Evolutionary conservation across 2,329 filamentous ascomycete species (phyloP).

Genomic region (Penicillium sp.): DNA sequence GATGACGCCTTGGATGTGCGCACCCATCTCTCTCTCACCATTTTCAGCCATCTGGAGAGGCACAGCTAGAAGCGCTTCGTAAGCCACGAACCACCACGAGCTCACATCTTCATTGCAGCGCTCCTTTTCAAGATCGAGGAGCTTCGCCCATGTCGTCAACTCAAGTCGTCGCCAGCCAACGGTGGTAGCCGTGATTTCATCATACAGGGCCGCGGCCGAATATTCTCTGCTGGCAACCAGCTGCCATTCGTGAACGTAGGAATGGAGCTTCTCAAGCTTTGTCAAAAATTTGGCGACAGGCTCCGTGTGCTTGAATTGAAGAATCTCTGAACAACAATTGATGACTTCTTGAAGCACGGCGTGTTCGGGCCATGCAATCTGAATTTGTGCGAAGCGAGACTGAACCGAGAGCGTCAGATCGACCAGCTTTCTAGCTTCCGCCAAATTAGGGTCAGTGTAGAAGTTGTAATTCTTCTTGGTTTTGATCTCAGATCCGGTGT

Average conservation of each 20-base stretch:
- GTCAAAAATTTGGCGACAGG: constrained; percentile 81
- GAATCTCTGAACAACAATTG: constrained; percentile 64
- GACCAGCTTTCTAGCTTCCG: constrained; percentile 69
- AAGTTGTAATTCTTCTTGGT: constrained; percentile 65
- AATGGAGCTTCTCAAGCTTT: constrained; percentile 80
- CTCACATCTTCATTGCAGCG: constrained; percentile 72
- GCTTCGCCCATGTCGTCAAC: constrained; percentile 80
- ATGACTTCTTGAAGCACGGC: constrained; percentile 76
- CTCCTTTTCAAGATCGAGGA: constrained; percentile 76
- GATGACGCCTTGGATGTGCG: constrained; percentile 65
- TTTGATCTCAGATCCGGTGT: constrained; percentile 42
- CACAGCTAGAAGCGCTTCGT: constrained; percentile 76
- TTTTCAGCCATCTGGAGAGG: constrained; percentile 61
- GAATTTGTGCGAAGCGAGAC: constrained; percentile 65
- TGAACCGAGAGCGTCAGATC: constrained; percentile 63
- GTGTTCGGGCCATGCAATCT: constrained; percentile 61
- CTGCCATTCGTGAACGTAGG: constrained; percentile 88
- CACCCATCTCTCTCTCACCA: constrained; percentile 53
- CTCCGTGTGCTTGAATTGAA: constrained; percentile 70
- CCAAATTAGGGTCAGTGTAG: constrained; percentile 73
- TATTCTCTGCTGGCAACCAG: constrained; percentile 79
- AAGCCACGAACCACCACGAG: constrained; percentile 95
- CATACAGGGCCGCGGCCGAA: constrained; percentile 63
- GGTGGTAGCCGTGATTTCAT: constrained; percentile 71
- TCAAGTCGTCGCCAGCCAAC: constrained; percentile 88